A percentile compares a stretch with the other conserved stretches of the same genome.
phyloP scores from a whole-genome alignment of 192 early-diverging fungal species.

The Coemansia sp. region DNA sequence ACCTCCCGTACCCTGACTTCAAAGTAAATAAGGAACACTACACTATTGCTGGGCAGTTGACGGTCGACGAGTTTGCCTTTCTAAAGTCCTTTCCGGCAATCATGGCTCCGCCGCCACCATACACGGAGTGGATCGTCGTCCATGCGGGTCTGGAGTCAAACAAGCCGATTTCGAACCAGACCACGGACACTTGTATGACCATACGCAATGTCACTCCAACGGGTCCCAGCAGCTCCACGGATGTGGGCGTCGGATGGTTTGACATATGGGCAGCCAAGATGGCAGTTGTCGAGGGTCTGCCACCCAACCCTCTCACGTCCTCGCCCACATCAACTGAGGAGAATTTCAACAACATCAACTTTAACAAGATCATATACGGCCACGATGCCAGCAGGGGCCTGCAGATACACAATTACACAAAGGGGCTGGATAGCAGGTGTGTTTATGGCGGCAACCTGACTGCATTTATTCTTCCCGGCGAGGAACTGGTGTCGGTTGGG shows the following conservation, averaged over 20 bases:
- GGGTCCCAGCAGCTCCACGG: conserved; percentile 16
- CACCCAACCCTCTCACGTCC: conserved; percentile 17
- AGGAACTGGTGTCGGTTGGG: conserved; percentile 21
- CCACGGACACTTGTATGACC: conserved; percentile 61
- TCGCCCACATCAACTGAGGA: background rate
- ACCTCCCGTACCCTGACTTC: conserved; percentile 26
- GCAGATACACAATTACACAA: conserved; percentile 55
- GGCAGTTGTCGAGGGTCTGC: conserved; percentile 35
- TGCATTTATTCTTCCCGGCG: conserved; percentile 55
- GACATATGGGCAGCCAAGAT: conserved; percentile 52
- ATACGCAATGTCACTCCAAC: conserved; percentile 49
- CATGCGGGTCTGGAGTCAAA: conserved; percentile 66
- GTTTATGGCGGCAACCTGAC: conserved; percentile 66
- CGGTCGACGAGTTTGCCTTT: conserved; percentile 53
- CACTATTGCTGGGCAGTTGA: conserved; percentile 43
- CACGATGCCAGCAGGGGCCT: conserved; percentile 66
- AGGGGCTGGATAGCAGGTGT: conserved; percentile 71
- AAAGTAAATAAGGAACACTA: conserved; percentile 30
- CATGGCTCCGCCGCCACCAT: conserved; percentile 49
- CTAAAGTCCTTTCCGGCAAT: conserved; percentile 58
- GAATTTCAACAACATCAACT: conserved; percentile 29
- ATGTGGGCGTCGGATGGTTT: conserved; percentile 34
- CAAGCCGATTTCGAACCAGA: conserved; percentile 52
- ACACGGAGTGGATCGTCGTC: conserved; percentile 58
- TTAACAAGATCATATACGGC: conserved; percentile 61